phyloP scores from a whole-genome alignment of 2,329 filamentous ascomycete genomes.

The Fusarium mangiferae region DNA sequence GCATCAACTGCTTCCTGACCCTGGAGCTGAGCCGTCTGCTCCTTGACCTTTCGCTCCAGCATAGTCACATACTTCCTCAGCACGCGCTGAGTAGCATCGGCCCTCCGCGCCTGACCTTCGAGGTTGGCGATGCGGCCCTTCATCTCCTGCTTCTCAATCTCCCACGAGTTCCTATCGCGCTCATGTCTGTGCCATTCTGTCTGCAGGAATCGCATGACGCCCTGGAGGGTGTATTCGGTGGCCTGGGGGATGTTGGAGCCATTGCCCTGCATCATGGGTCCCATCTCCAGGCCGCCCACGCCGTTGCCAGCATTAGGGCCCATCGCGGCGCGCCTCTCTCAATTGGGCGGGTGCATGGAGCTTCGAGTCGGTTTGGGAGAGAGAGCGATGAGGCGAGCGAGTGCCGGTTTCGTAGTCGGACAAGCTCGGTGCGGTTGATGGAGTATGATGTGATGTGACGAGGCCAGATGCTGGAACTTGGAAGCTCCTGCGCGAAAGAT shows the following conservation, averaged over 20 bases:
- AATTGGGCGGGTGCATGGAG: conserved; percentile 53
- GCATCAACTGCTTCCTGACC: conserved; percentile 52
- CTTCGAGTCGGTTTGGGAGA: conserved; percentile 40
- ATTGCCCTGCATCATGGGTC: conserved; percentile 57
- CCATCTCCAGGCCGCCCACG: conserved; percentile 59
- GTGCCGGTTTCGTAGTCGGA: conserved; percentile 33
- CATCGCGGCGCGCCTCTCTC: conserved; percentile 53
- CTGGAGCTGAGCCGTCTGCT: conserved; percentile 79
- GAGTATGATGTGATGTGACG: conserved; percentile 24
- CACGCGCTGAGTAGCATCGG: conserved; percentile 88
- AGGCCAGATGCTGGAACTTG: conserved; percentile 7
- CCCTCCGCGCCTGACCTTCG: conserved; percentile 87
- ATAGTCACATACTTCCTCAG: conserved; percentile 91
- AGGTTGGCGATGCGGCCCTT: conserved; percentile 95
- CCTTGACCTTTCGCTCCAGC: conserved; percentile 87
- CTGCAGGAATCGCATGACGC: conserved; percentile 99
- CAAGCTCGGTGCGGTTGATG: conserved; percentile 34
- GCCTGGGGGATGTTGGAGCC: conserved; percentile 64
- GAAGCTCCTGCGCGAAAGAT: conserved; percentile 24
- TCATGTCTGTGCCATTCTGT: conserved; percentile 99
- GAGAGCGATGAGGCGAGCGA: conserved; percentile 27
- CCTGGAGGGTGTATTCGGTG: conserved; percentile 72
- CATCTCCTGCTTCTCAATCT: conserved; percentile 99
- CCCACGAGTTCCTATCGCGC: conserved; percentile 97
- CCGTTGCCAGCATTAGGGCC: conserved; percentile 58